Percentiles rank a stretch among this genome's conserved stretches.
These are phyloP conservation scores for Diaporthe caulivora DNA, from an alignment of 2,329 filamentous ascomycete species.

Conservation along the genomic window DNA sequence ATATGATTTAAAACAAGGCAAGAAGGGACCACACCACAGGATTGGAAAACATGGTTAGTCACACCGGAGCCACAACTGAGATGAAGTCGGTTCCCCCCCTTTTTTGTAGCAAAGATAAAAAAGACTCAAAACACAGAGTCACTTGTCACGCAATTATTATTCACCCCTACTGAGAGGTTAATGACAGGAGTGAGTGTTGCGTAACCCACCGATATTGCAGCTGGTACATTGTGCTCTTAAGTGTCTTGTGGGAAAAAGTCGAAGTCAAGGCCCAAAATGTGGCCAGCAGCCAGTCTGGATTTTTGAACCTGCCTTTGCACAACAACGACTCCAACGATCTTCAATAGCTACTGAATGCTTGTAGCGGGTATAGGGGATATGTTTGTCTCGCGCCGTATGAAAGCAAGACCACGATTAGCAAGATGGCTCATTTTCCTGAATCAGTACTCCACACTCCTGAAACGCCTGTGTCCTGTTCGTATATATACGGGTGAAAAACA, in stretches of 20 bases:
- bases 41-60: background rate
- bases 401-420: background rate
- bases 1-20: slow-evolving; percentile 7
- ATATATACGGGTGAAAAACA: background rate
- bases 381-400: background rate
- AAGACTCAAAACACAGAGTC: background rate
- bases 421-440: background rate
- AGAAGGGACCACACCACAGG: background rate
- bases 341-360: background rate
- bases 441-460: background rate
- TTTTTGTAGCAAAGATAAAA: background rate
- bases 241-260: too few species aligned
- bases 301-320: background rate
- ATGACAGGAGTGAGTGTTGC: background rate
- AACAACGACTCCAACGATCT: background rate
- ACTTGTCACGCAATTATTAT: background rate
- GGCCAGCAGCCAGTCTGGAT: background rate
- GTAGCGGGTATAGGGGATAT: background rate
- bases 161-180: background rate
- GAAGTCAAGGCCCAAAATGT: background rate
- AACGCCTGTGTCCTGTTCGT: slow-evolving; percentile 18
- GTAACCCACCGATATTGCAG: background rate
- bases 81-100: background rate
- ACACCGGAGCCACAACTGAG: background rate
- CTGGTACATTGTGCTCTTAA: background rate